phyloP scores from a whole-genome alignment of 2,329 filamentous ascomycete genomes.

The Aspergillus calidoustus region DNA sequence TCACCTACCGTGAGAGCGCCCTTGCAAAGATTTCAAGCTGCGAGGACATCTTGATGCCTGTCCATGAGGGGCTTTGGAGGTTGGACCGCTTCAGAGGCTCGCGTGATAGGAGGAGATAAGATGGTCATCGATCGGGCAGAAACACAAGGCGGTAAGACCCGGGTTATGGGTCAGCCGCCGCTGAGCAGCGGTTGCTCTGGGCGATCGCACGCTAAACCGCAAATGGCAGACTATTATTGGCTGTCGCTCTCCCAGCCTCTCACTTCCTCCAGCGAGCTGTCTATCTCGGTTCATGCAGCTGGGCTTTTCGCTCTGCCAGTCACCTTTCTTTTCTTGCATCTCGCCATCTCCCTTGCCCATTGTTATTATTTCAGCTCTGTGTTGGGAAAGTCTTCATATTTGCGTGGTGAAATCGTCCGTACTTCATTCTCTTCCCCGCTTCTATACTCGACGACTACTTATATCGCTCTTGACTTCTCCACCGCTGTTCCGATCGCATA shows the following conservation, averaged over 20 bases:
- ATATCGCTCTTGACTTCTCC: slow-evolving; percentile 10
- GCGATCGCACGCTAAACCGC: slow-evolving; percentile 44
- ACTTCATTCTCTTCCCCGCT: slow-evolving; percentile 12
- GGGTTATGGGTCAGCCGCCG: slow-evolving; percentile 28
- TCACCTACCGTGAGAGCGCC: slow-evolving; percentile 48
- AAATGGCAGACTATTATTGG: slow-evolving; percentile 47
- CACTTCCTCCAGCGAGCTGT: slow-evolving; percentile 8
- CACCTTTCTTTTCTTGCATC: slow-evolving; percentile 12
- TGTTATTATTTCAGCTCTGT: slow-evolving; percentile 10
- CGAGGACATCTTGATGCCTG: slow-evolving; percentile 30
- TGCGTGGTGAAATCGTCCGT: slow-evolving; percentile 5
- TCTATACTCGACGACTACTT: slow-evolving; percentile 5
- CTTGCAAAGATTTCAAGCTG: slow-evolving; percentile 43
- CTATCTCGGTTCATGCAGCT: slow-evolving; percentile 14
- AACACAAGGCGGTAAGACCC: slow-evolving; percentile 29
- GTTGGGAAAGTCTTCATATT: slow-evolving; percentile 1
- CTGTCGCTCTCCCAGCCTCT: slow-evolving; percentile 15
- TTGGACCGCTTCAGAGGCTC: slow-evolving; percentile 10
- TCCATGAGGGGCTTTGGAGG: slow-evolving; percentile 6
- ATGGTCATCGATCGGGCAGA: slow-evolving; percentile 23
- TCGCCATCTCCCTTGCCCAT: slow-evolving; percentile 14
- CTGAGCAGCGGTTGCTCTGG: slow-evolving; percentile 40
- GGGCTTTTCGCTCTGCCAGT: neutral
- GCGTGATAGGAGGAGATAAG: slow-evolving; percentile 28
- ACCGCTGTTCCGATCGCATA: slow-evolving; percentile 18